Evolutionary conservation across 139 green algal genomes (phyloP).

Genomic region (Tetradesmus lagerheimii): DNA sequence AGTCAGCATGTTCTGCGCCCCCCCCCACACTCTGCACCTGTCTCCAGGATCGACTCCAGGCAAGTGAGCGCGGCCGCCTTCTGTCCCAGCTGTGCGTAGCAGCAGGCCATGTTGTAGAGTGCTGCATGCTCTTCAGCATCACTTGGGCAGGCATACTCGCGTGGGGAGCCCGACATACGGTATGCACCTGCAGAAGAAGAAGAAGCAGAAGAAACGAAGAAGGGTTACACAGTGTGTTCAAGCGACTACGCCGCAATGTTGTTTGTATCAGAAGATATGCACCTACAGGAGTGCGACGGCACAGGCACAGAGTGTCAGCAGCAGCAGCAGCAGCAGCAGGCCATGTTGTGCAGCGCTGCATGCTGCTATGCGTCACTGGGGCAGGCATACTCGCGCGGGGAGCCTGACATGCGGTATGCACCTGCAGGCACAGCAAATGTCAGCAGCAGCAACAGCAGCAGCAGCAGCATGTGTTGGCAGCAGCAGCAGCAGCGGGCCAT

Average conservation of each 20-base stretch:
- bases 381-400: slow-evolving; percentile 66
- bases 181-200: slow-evolving; percentile 47
- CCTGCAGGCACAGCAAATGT: background rate
- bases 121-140: slow-evolving; percentile 79
- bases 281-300: too few relatives aligned
- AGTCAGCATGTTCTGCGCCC: background rate
- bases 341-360: slow-evolving; percentile 79
- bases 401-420: slow-evolving; percentile 56
- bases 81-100: slow-evolving; percentile 69
- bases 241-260: too few relatives aligned
- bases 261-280: too few relatives aligned
- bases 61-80: slow-evolving; percentile 63
- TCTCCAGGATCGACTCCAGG: slow-evolving; percentile 72
- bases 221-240: too few relatives aligned
- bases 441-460: background rate
- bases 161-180: slow-evolving; percentile 50
- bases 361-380: slow-evolving; percentile 78
- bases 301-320: background rate
- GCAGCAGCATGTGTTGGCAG: background rate
- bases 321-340: background rate
- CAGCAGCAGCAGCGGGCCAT: slow-evolving; percentile 50
- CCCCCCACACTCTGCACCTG: too few relatives aligned
- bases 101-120: slow-evolving; percentile 83
- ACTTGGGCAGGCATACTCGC: slow-evolving; percentile 70
- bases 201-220: too few relatives aligned